A percentile compares a stretch with the other conserved stretches of the same genome.
Evolutionary conservation across 305 asterid genomes (phyloP).

Genomic region (Rubia tinctorum): DNA sequence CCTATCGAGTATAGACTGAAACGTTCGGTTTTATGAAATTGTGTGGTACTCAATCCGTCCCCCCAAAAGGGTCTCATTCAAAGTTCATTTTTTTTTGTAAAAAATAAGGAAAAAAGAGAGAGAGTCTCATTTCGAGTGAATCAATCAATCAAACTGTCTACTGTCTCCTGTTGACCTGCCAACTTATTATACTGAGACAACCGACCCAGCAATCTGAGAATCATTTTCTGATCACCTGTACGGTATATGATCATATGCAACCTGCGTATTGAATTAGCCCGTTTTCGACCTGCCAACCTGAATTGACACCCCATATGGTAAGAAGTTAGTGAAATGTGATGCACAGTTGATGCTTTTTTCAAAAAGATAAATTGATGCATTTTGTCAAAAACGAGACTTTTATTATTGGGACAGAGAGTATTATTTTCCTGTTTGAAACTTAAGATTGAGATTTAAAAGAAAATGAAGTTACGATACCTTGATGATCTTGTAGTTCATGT

Average conservation of each 20-base stretch:
- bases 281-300: not conserved
- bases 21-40: not conserved
- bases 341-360: not conserved
- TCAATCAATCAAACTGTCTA: not conserved
- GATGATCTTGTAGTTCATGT: not conserved
- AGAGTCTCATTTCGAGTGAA: not conserved
- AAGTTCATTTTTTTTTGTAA: not conserved
- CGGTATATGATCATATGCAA: not conserved
- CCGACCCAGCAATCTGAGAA: not conserved
- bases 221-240: not conserved
- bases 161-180: not conserved
- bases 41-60: too few relatives aligned
- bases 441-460: not conserved
- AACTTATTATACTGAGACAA: not conserved
- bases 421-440: not conserved
- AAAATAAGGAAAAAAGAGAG: too few relatives aligned
- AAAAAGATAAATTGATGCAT: not conserved
- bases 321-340: not conserved
- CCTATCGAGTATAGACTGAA: not conserved
- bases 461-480: not conserved
- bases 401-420: not conserved
- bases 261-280: not conserved
- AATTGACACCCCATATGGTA: not conserved
- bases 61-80: not conserved
- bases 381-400: not conserved